A percentile compares a stretch with the other conserved stretches of the same genome.
phyloP scores from a whole-genome alignment of 1,139 yeast genomes.

The Lodderomyces jiufengensis region DNA sequence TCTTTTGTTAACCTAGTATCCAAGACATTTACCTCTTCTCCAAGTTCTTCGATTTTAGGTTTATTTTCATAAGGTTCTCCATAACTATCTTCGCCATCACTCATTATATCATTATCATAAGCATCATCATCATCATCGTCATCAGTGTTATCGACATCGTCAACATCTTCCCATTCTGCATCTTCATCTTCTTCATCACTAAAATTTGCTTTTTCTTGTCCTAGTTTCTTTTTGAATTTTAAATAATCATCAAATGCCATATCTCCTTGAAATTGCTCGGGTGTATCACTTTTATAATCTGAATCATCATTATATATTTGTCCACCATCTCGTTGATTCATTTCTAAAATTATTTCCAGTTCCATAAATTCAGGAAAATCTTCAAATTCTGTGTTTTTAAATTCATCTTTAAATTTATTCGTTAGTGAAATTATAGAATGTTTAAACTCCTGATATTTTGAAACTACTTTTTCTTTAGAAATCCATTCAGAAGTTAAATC shows the following conservation, averaged over 20 bases:
- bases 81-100: conserved; percentile 6
- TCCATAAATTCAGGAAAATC: conserved; percentile 15
- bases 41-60: conserved; percentile 8
- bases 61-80: conserved; percentile 4
- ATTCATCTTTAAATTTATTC: conserved; percentile 9
- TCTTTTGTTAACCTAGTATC: conserved; percentile 5
- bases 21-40: conserved; percentile 4
- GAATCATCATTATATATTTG: conserved; percentile 19
- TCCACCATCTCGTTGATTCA: conserved; percentile 7
- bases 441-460: conserved; percentile 9
- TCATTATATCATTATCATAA: neutral
- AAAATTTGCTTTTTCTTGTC: conserved; percentile 6
- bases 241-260: conserved; percentile 15
- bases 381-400: conserved; percentile 13
- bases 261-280: conserved; percentile 18
- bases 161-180: conserved; percentile 10
- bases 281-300: conserved; percentile 17
- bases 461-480: conserved; percentile 7
- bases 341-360: conserved; percentile 10
- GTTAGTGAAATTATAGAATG: conserved; percentile 4
- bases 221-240: conserved; percentile 10
- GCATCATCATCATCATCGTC: conserved; percentile 7
- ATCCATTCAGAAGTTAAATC: conserved; percentile 10
- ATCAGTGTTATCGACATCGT: conserved; percentile 8
- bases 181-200: conserved; percentile 8